A percentile compares a stretch with the other conserved stretches of the same genome.
phyloP scores from a whole-genome alignment of 1,284 basidiomycete genomes.

The Trichosporon asahii region DNA sequence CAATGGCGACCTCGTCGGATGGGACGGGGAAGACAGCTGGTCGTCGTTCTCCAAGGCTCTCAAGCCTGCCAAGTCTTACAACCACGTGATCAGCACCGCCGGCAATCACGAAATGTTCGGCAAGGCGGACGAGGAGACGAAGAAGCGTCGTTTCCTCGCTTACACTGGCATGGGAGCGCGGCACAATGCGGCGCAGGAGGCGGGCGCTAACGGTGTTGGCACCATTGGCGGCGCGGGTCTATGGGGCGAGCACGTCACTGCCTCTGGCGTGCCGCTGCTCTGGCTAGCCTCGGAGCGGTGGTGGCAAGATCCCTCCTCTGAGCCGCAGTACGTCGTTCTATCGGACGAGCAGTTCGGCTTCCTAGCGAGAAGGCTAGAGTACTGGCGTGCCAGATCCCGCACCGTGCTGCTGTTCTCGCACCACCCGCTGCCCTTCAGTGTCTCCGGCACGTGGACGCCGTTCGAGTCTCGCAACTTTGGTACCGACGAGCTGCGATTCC shows the following conservation, averaged over 20 bases:
- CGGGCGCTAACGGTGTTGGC: background rate
- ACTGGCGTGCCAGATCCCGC: background rate
- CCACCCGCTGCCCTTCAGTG: conserved; percentile 8
- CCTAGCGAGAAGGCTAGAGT: conserved; percentile 5
- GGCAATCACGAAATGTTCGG: conserved; percentile 16
- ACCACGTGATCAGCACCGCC: background rate
- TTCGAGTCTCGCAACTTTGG: background rate
- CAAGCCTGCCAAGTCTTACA: conserved; percentile 4
- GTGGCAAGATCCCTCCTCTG: background rate
- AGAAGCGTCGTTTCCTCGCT: background rate
- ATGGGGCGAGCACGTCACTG: conserved; percentile 9
- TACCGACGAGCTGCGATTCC: background rate
- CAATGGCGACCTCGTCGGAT: conserved; percentile 11
- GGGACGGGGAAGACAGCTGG: background rate
- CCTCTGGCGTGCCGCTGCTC: background rate
- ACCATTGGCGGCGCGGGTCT: background rate
- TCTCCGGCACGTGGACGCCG: background rate
- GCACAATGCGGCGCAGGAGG: background rate
- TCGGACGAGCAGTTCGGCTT: conserved; percentile 12
- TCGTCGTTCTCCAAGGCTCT: background rate
- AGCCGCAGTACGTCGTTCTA: background rate
- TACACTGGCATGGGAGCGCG: background rate
- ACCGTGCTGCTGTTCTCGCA: conserved; percentile 10
- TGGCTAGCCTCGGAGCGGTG: conserved; percentile 9
- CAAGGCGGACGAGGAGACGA: background rate